Evolutionary conservation across 495 filamentous ascomycete species (phyloP).

Genomic region (Talaromyces proteolyticus): DNA sequence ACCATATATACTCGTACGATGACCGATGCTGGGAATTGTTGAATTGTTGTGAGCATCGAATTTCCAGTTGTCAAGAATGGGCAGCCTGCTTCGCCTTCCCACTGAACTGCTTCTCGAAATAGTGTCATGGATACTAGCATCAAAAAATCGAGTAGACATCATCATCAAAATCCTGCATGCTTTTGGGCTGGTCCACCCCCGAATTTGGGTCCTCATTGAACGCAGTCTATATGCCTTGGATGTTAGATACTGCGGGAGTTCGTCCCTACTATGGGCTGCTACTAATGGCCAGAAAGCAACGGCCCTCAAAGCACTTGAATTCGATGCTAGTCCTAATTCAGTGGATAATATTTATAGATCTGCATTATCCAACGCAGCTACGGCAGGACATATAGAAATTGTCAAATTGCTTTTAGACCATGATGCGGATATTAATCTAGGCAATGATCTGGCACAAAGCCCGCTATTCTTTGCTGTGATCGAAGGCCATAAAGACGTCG

Average conservation of each 20-base stretch:
- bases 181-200: neutral
- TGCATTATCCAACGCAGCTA: neutral
- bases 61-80: too few species aligned
- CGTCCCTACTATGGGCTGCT: neutral
- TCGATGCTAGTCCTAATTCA: neutral
- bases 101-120: too few species aligned
- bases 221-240: neutral
- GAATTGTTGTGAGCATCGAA: too few species aligned
- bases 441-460: neutral
- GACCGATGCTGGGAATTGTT: too few species aligned
- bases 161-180: too few species aligned
- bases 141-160: too few species aligned
- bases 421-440: neutral
- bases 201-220: neutral
- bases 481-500: neutral
- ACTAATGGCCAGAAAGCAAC: neutral
- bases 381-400: neutral
- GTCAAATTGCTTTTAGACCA: neutral
- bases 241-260: neutral
- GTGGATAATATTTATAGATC: neutral
- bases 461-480: neutral
- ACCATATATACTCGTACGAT: too few species aligned
- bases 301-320: neutral
- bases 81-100: too few species aligned
- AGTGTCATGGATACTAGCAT: too few species aligned